Percentiles rank a stretch among this genome's conserved stretches.
These are phyloP conservation scores for Artemisia argyi DNA, from an alignment of 129 eudicot genomes.

Conservation along the genomic window DNA sequence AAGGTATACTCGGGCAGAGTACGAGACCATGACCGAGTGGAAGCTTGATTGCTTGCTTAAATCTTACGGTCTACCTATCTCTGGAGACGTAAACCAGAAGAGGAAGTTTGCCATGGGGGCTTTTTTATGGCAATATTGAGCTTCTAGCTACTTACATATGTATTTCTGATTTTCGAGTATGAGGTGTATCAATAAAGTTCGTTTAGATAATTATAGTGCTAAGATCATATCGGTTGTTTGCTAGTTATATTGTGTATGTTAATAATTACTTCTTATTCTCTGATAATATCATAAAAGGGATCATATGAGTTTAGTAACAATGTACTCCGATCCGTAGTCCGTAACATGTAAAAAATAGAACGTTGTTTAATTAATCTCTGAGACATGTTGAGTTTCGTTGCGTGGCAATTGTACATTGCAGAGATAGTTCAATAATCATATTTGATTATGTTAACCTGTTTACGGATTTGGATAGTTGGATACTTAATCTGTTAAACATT, in stretches of 20 bases:
- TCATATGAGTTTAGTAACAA: no score
- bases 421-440: no score
- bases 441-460: no score
- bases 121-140: constrained; percentile 56
- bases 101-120: constrained; percentile 80
- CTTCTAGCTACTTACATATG: background rate
- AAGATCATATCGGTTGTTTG: no score
- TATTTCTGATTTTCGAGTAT: background rate
- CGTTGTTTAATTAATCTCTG: no score
- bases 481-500: no score
- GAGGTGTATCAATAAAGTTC: background rate
- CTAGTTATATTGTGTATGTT: no score
- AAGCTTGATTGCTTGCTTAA: constrained; percentile 62
- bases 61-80: constrained; percentile 53
- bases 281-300: background rate
- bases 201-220: background rate
- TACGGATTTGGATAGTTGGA: no score
- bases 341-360: no score
- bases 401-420: no score
- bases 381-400: no score
- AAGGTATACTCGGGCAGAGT: constrained; percentile 50
- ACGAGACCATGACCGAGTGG: constrained; percentile 79
- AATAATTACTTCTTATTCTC: background rate
- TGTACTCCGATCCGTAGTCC: no score
- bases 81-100: constrained; percentile 53